phyloP scores from a whole-genome alignment of 2,329 filamentous ascomycete genomes.

The Sporothrix curviconia region DNA sequence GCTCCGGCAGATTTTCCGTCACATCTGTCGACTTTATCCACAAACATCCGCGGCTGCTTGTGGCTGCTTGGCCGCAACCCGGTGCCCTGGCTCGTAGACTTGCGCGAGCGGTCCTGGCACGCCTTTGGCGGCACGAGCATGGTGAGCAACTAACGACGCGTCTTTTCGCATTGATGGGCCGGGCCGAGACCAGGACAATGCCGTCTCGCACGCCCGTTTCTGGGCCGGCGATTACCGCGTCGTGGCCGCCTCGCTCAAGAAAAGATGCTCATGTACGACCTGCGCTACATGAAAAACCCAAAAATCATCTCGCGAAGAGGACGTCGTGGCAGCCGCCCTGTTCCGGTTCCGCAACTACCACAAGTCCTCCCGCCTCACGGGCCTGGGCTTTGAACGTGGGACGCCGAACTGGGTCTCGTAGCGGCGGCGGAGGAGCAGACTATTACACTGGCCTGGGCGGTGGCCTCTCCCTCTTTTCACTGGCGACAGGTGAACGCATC shows the following conservation, averaged over 20 bases:
- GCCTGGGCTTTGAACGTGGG: slow-evolving; percentile 46
- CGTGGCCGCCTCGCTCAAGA: slow-evolving; percentile 45
- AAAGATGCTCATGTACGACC: slow-evolving; percentile 51
- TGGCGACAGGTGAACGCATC: slow-evolving; percentile 38
- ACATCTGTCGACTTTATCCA: slow-evolving; percentile 16
- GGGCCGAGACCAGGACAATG: no score
- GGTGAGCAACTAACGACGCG: no score
- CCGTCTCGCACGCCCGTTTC: slow-evolving; percentile 40
- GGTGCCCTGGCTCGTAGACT: slow-evolving; percentile 39
- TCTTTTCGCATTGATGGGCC: no score
- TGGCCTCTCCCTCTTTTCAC: slow-evolving; percentile 43
- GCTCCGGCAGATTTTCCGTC: not conserved
- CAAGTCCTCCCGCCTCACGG: slow-evolving; percentile 35
- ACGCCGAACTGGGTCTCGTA: slow-evolving; percentile 41
- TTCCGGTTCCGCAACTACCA: slow-evolving; percentile 43
- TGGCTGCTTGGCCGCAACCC: slow-evolving; percentile 44
- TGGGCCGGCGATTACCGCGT: slow-evolving; percentile 44
- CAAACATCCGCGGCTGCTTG: slow-evolving; percentile 36
- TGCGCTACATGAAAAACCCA: slow-evolving; percentile 35
- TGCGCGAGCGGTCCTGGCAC: slow-evolving; percentile 29
- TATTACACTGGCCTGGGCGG: slow-evolving; percentile 36
- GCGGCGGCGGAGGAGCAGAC: slow-evolving; percentile 43
- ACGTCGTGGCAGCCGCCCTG: slow-evolving; percentile 29
- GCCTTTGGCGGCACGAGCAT: not conserved
- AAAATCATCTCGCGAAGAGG: not conserved